Evolutionary conservation across 768 basidiomycete genomes (phyloP).

Genomic region (Suillus bovinus): DNA sequence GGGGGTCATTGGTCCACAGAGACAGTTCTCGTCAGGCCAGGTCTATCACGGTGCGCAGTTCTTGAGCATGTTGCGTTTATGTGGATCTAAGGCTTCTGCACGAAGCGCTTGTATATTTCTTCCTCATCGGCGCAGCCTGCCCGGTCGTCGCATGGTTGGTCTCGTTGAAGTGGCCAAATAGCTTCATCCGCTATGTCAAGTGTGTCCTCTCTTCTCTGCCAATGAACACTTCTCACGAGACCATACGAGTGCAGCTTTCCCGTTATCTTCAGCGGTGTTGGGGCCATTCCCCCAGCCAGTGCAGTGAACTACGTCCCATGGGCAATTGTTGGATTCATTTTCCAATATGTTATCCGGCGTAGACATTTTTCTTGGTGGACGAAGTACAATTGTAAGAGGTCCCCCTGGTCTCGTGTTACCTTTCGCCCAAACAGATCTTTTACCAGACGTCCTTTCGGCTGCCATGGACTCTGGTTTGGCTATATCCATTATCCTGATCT

Average conservation of each 20-base stretch:
- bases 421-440: neutral
- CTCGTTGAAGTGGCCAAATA: slow-evolving; percentile 60
- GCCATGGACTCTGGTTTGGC: slow-evolving; percentile 74
- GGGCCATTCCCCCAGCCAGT: slow-evolving; percentile 62
- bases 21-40: slow-evolving; percentile 68
- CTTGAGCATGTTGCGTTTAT: neutral
- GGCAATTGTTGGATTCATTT: slow-evolving; percentile 64
- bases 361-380: slow-evolving; percentile 68
- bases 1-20: slow-evolving; percentile 78
- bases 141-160: slow-evolving; percentile 58
- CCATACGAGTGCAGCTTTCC: slow-evolving; percentile 37
- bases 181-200: slow-evolving; percentile 64
- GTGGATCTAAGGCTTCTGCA: neutral
- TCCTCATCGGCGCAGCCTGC: slow-evolving; percentile 70
- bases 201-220: slow-evolving; percentile 31
- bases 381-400: slow-evolving; percentile 45
- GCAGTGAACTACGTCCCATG: slow-evolving; percentile 70
- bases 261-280: slow-evolving; percentile 56
- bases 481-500: slow-evolving; percentile 52
- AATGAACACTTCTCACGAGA: neutral
- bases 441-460: slow-evolving; percentile 62
- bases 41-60: slow-evolving; percentile 47
- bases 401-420: neutral
- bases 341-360: slow-evolving; percentile 61
- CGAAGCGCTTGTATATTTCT: slow-evolving; percentile 61